Evolutionary conservation across 768 basidiomycete genomes (phyloP).

Genomic region (Rhizopogon sp.): DNA sequence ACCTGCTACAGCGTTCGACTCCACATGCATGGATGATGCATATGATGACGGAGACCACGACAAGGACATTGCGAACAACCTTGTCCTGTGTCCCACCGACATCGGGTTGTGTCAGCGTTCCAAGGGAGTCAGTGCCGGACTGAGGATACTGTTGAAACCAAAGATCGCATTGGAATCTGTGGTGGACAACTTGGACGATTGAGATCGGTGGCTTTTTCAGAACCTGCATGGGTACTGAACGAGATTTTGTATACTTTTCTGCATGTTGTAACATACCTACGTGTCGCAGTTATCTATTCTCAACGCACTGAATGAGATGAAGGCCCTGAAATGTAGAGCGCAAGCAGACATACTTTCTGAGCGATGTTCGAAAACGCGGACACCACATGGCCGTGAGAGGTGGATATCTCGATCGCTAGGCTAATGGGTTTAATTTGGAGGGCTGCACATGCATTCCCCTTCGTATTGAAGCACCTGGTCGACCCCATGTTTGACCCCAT

Average conservation of each 20-base stretch:
- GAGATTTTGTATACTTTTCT: neutral
- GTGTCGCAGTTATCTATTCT: neutral
- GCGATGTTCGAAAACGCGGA: neutral
- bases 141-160: constrained; percentile 30
- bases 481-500: neutral
- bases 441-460: no score
- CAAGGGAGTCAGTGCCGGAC: constrained; percentile 17
- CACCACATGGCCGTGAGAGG: neutral
- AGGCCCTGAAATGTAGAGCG: neutral
- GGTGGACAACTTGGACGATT: constrained; percentile 29
- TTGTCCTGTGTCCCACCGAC: constrained; percentile 33
- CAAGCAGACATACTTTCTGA: neutral
- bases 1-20: constrained; percentile 21
- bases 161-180: constrained; percentile 35
- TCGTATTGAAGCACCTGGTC: neutral
- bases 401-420: neutral
- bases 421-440: neutral
- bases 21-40: constrained; percentile 24
- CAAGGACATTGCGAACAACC: constrained; percentile 6
- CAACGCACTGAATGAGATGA: neutral
- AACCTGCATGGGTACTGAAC: neutral
- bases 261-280: neutral
- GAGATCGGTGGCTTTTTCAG: neutral
- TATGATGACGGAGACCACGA: constrained; percentile 22
- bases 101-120: constrained; percentile 30